A percentile compares a stretch with the other conserved stretches of the same genome.
phyloP scores from a whole-genome alignment of 2,329 filamentous ascomycete genomes.

The Epichloe scottii region DNA sequence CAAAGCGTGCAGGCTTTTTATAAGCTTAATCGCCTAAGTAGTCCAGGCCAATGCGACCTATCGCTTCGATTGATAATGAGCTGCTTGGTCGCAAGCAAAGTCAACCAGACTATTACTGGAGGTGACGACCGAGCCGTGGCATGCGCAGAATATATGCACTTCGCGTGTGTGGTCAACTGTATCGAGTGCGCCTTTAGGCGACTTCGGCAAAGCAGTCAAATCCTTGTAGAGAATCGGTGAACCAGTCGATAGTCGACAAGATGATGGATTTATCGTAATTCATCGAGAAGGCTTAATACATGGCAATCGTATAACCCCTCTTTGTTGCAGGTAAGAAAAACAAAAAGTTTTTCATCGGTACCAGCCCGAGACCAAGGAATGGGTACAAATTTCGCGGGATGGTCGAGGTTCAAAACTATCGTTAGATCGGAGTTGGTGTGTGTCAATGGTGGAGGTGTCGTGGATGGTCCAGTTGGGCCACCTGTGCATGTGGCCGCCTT shows the following conservation, averaged over 20 bases:
- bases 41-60: neutral
- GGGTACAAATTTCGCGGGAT: neutral
- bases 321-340: neutral
- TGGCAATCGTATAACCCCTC: neutral
- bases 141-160: neutral
- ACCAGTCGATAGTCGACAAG: conserved; percentile 1
- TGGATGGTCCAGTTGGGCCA: neutral
- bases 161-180: neutral
- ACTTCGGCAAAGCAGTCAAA: neutral
- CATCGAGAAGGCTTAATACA: conserved; percentile 2
- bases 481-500: neutral
- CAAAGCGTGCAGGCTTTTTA: neutral
- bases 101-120: neutral
- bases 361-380: neutral
- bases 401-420: neutral
- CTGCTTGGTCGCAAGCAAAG: neutral
- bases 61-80: neutral
- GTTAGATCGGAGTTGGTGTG: neutral
- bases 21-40: neutral
- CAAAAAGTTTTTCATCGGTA: neutral
- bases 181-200: neutral
- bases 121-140: too few relatives aligned
- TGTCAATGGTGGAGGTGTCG: neutral
- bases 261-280: neutral
- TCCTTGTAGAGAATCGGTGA: neutral